These are phyloP conservation scores for Geotrichum cucujoidarum DNA, from an alignment of 1,139 yeast species.

Conservation along the genomic window DNA sequence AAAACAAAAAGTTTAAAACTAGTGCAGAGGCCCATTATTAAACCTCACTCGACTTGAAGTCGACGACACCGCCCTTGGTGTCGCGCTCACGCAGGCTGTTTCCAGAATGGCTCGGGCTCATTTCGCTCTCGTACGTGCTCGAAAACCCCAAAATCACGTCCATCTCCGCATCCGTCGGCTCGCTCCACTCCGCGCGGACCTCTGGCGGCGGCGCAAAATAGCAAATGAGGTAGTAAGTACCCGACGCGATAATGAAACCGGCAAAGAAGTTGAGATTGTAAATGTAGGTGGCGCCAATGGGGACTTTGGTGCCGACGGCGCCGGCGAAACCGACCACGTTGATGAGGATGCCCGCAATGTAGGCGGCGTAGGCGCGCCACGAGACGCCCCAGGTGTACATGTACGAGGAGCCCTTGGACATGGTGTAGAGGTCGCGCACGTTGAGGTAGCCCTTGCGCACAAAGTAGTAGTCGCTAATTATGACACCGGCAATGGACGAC, in stretches of 20 bases:
- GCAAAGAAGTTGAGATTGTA: constrained; percentile 70
- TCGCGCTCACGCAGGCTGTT: too few species aligned
- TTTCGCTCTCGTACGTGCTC: neutral
- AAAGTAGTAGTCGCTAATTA: constrained; percentile 69
- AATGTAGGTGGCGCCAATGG: constrained; percentile 69
- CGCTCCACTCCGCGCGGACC: constrained; percentile 55
- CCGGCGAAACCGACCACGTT: constrained; percentile 88
- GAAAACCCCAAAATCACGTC: constrained; percentile 21
- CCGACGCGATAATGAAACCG: constrained; percentile 59
- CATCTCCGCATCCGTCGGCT: constrained; percentile 52
- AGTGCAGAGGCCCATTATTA: neutral
- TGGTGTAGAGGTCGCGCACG: constrained; percentile 58
- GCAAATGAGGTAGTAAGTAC: constrained; percentile 48
- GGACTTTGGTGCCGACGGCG: constrained; percentile 65
- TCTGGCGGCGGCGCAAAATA: constrained; percentile 59
- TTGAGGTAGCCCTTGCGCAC: constrained; percentile 64
- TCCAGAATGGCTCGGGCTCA: neutral
- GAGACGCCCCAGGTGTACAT: constrained; percentile 62
- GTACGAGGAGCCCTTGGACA: constrained; percentile 48
- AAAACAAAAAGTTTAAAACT: neutral
- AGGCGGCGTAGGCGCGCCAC: constrained; percentile 54
- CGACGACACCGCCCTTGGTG: neutral
- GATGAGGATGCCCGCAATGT: constrained; percentile 51
- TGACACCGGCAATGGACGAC: constrained; percentile 81
- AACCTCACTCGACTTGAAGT: neutral